Evolutionary conservation across 352 stramenopile genomes (phyloP).

Genomic region (Halophytophthora batemanensis): DNA sequence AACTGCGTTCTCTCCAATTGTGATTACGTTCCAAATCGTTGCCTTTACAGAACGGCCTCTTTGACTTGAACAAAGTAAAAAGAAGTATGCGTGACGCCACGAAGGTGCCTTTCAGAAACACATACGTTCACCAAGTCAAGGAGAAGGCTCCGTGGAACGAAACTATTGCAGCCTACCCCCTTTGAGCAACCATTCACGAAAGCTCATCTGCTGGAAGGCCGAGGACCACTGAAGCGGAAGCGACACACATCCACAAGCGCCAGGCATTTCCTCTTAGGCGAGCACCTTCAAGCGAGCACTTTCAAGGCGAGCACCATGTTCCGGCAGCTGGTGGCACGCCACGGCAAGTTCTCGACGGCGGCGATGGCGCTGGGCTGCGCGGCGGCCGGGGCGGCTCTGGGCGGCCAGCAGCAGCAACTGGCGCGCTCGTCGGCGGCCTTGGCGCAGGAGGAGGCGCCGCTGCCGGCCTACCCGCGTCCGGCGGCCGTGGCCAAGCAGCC

Average conservation of each 20-base stretch:
- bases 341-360: constrained; percentile 42
- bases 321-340: constrained; percentile 58
- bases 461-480: constrained; percentile 38
- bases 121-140: no score
- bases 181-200: no score
- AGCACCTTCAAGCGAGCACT: constrained; percentile 2
- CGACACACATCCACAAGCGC: constrained; percentile 10
- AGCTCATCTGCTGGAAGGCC: no score
- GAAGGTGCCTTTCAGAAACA: no score
- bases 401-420: constrained; percentile 28
- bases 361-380: constrained; percentile 49
- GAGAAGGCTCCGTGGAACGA: no score
- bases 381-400: constrained; percentile 39
- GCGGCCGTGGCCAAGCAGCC: constrained; percentile 77
- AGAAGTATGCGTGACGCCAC: no score
- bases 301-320: constrained; percentile 42
- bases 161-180: no score
- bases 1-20: no score
- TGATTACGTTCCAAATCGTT: no score
- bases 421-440: constrained; percentile 23
- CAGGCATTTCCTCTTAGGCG: constrained; percentile 16
- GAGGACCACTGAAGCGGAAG: no score
- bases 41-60: no score
- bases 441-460: constrained; percentile 42
- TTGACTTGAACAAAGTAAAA: no score